Conservation (phyloP, 2,329 filamentous ascomycete species). For the Hymenoscyphus infarciens region DNA sequence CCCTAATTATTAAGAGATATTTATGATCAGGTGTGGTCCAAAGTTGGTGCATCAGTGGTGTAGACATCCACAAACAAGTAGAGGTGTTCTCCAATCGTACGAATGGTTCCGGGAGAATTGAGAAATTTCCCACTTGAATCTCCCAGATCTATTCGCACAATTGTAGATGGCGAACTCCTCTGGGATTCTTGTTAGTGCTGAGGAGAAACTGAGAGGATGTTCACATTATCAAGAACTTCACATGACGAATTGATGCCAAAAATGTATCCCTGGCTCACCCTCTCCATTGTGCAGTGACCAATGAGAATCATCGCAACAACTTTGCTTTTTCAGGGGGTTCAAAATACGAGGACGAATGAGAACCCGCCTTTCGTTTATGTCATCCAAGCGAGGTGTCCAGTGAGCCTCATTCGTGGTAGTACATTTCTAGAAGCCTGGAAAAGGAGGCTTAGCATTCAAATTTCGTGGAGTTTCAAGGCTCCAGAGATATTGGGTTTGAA, state of each 20-base stretch:
- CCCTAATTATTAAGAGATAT: background rate
- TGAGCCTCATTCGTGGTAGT: background rate
- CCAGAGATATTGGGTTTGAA: background rate
- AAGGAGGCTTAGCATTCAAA: background rate
- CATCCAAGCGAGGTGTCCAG: background rate
- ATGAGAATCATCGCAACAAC: slow-evolving; percentile 14
- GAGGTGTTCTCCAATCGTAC: too few relatives aligned
- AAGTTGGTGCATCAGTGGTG: background rate
- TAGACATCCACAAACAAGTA: background rate
- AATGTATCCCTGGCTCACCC: background rate
- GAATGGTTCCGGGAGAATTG: too few relatives aligned
- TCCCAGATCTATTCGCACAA: too few relatives aligned
- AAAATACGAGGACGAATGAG: background rate
- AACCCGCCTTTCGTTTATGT: slow-evolving; percentile 8
- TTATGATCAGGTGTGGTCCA: background rate
- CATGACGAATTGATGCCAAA: too few relatives aligned
- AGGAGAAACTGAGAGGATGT: too few relatives aligned
- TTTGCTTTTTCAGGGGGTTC: slow-evolving; percentile 12
- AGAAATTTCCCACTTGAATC: too few relatives aligned
- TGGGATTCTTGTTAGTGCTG: too few relatives aligned
- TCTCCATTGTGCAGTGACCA: slow-evolving; percentile 13
- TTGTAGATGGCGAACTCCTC: too few relatives aligned
- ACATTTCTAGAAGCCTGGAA: background rate
- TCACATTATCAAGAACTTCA: too few relatives aligned
- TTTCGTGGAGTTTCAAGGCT: background rate